A percentile compares a stretch with the other conserved stretches of the same genome.
These are phyloP conservation scores for Suillus plorans DNA, from an alignment of 768 basidiomycete genomes.

Conservation along the genomic window DNA sequence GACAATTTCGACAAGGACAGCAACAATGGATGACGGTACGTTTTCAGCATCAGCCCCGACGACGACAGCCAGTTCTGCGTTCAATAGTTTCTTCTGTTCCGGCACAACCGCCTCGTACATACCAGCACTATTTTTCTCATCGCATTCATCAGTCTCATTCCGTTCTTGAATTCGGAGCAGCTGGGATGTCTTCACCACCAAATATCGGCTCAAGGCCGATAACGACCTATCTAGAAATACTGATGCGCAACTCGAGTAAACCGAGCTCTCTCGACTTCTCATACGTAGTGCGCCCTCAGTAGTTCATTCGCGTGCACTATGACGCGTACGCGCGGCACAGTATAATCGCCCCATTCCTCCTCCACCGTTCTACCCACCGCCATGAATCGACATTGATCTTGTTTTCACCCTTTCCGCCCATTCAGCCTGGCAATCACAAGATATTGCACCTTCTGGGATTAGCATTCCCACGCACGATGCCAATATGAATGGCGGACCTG, in stretches of 20 bases:
- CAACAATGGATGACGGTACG: constrained; percentile 74
- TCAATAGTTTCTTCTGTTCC: constrained; percentile 40
- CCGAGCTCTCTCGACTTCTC: constrained; percentile 12
- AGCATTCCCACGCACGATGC: constrained; percentile 62
- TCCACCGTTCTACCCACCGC: constrained; percentile 33
- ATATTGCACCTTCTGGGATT: constrained; percentile 73
- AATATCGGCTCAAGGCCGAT: constrained; percentile 32
- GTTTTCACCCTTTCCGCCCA: constrained; percentile 36
- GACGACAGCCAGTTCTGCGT: constrained; percentile 52
- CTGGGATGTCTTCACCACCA: constrained; percentile 5
- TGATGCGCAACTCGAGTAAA: constrained; percentile 7
- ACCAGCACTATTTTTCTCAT: constrained; percentile 30
- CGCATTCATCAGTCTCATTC: constrained; percentile 4
- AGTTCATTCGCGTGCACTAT: constrained; percentile 9
- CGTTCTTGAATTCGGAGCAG: constrained; percentile 1
- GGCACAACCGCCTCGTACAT: constrained; percentile 32
- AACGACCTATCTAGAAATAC: constrained; percentile 2
- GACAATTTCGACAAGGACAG: constrained; percentile 25
- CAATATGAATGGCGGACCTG: constrained; percentile 43
- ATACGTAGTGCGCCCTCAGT: constrained; percentile 12
- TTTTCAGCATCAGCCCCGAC: constrained; percentile 76
- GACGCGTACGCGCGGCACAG: constrained; percentile 13
- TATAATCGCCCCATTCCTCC: constrained; percentile 17
- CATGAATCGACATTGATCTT: constrained; percentile 43
- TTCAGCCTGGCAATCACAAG: constrained; percentile 84